A percentile compares a stretch with the other conserved stretches of the same genome.
phyloP scores from a whole-genome alignment of 164 flowering plant genomes.

The Chloranthus sessilifolius region DNA sequence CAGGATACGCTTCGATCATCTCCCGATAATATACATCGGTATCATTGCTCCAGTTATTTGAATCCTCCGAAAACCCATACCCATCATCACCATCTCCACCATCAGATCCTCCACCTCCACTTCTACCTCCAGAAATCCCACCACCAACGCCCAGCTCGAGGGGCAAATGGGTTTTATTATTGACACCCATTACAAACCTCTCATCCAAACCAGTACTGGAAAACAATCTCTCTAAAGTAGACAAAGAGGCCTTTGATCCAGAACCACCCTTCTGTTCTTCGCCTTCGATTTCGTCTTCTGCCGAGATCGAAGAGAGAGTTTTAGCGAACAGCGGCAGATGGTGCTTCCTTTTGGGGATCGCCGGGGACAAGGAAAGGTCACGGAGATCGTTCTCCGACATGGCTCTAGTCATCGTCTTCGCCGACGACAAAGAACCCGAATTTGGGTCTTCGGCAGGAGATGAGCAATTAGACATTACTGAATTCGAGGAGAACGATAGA shows the following conservation, averaged over 20 bases:
- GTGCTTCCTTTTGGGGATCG: constrained; percentile 19
- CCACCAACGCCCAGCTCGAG: too few species aligned
- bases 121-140: constrained; percentile 6
- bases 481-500: constrained; percentile 12
- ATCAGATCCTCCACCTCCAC: constrained; percentile 10
- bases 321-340: not conserved
- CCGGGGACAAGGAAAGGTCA: constrained; percentile 7
- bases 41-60: constrained; percentile 13
- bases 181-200: constrained; percentile 21
- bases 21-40: constrained; percentile 43
- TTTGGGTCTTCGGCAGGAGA: not conserved
- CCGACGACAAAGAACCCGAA: constrained; percentile 12
- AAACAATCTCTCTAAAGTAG: constrained; percentile 11
- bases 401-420: constrained; percentile 28
- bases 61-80: constrained; percentile 4
- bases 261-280: constrained; percentile 7
- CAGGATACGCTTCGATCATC: constrained; percentile 62
- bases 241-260: not conserved
- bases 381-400: constrained; percentile 42
- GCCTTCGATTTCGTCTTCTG: constrained; percentile 21
- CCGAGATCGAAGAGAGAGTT: constrained; percentile 3
- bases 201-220: constrained; percentile 26
- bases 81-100: not conserved
- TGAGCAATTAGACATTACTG: too few species aligned
- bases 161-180: too few species aligned